These are phyloP conservation scores for Vigna nakashimae DNA, from an alignment of 306 rosid species.

Conservation along the genomic window DNA sequence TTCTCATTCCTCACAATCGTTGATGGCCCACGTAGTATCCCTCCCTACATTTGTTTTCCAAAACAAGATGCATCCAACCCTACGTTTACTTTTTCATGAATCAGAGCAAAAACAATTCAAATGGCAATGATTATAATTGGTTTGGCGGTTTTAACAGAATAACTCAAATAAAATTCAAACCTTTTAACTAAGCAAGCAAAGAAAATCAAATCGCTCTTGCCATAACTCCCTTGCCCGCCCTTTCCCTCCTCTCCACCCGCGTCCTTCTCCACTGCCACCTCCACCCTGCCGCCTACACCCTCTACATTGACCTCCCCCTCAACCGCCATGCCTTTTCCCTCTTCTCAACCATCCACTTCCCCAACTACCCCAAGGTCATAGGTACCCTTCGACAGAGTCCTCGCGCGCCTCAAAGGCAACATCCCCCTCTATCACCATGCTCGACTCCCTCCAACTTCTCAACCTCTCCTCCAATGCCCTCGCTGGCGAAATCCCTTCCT, in stretches of 20 bases:
- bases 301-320: too few species aligned
- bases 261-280: too few species aligned
- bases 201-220: not conserved
- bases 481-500: constrained; percentile 70
- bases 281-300: too few species aligned
- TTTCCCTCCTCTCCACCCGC: too few species aligned
- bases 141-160: not conserved
- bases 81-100: constrained; percentile 14
- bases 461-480: constrained; percentile 72
- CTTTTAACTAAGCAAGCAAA: not conserved
- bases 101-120: not conserved
- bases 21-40: constrained; percentile 72
- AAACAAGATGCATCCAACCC: not conserved
- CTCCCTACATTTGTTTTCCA: constrained; percentile 58
- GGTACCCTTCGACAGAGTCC: too few species aligned
- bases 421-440: constrained; percentile 70
- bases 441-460: constrained; percentile 64
- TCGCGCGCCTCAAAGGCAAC: constrained; percentile 56
- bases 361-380: too few species aligned
- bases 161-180: not conserved
- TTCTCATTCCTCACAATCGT: constrained; percentile 58
- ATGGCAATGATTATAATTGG: not conserved
- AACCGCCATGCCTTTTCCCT: too few species aligned
- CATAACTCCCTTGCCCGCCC: too few species aligned
- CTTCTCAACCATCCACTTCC: too few species aligned